These are phyloP conservation scores for Zostera marina DNA, from an alignment of 116 monocot genomes.

Conservation along the genomic window DNA sequence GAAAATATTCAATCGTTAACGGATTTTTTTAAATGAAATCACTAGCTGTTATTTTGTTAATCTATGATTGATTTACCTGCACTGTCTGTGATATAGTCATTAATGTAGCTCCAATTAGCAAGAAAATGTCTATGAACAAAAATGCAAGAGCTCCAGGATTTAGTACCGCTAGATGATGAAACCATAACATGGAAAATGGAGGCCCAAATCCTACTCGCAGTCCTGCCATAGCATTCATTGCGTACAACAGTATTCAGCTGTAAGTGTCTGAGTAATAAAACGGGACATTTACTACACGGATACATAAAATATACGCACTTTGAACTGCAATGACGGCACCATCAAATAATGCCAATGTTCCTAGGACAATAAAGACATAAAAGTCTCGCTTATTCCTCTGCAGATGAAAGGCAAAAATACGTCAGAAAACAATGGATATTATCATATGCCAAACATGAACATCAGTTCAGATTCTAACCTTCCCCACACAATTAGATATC, in stretches of 20 bases:
- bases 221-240: slow-evolving; percentile 24
- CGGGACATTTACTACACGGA: neutral
- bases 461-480: slow-evolving; percentile 32
- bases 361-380: slow-evolving; percentile 65
- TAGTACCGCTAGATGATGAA: slow-evolving; percentile 29
- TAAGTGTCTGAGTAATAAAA: neutral
- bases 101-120: slow-evolving; percentile 36
- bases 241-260: too few relatives aligned
- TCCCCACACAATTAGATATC: slow-evolving; percentile 95
- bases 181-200: slow-evolving; percentile 44
- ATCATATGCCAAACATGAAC: neutral
- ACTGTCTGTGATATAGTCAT: slow-evolving; percentile 52
- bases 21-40: neutral
- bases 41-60: too few relatives aligned
- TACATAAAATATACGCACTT: slow-evolving; percentile 35
- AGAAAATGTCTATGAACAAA: slow-evolving; percentile 32
- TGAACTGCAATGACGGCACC: slow-evolving; percentile 40
- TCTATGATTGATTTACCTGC: slow-evolving; percentile 31
- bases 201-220: slow-evolving; percentile 40
- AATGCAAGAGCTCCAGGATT: slow-evolving; percentile 69
- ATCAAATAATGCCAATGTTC: slow-evolving; percentile 34
- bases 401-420: slow-evolving; percentile 1
- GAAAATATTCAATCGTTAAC: neutral
- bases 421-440: neutral
- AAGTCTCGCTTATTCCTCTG: slow-evolving; percentile 92